Evolutionary conservation across 305 asterid species (phyloP).

Genomic region (Solanum hybrid): DNA sequence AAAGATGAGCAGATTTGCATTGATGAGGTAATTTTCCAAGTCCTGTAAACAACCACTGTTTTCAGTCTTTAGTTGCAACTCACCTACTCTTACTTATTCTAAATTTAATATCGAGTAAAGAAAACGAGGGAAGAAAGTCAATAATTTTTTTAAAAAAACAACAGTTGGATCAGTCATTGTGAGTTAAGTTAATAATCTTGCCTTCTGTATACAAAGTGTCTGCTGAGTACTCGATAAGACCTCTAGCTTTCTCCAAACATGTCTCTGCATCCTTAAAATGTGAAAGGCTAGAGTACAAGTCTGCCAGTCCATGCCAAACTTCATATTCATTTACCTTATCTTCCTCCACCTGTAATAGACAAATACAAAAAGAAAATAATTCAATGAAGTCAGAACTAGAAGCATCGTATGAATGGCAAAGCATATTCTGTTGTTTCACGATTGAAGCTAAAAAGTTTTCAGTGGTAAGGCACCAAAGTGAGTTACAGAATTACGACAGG

Average conservation of each 20-base stretch:
- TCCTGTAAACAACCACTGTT: not conserved
- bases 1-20: not conserved
- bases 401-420: not conserved
- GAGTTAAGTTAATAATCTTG: conserved; percentile 16
- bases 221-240: conserved; percentile 60
- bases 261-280: conserved; percentile 91
- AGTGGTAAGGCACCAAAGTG: not conserved
- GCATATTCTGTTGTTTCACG: not conserved
- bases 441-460: not conserved
- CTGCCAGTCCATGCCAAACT: conserved; percentile 95
- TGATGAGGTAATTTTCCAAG: not conserved
- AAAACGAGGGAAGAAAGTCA: not conserved
- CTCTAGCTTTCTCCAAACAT: conserved; percentile 82
- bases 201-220: conserved; percentile 83
- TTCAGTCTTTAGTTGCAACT: not conserved
- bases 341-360: conserved; percentile 49
- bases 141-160: too few species aligned
- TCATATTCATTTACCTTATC: conserved; percentile 73
- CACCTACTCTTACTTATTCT: not conserved
- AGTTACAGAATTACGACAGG: not conserved
- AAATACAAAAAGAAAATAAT: conserved; percentile 8
- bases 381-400: not conserved
- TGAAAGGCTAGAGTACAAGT: conserved; percentile 82
- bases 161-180: not conserved
- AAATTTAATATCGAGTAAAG: not conserved